A percentile compares a stretch with the other conserved stretches of the same genome.
Conservation (phyloP, 148 eudicot species). For the Rhododendron ferrugineum region DNA sequence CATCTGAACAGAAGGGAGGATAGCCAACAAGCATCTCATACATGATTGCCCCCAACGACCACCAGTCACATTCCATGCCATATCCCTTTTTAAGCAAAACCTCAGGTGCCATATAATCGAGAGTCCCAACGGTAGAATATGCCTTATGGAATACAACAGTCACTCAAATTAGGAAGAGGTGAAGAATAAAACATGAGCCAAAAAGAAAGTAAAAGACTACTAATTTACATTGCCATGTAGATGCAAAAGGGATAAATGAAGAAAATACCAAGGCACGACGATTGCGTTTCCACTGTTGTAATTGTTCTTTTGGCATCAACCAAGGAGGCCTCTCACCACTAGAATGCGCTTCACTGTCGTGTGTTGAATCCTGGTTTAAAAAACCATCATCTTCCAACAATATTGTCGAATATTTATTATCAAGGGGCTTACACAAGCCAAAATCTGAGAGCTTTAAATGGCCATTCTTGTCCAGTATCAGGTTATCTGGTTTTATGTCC, state of each 20-base stretch:
- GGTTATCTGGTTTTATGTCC: slow-evolving; percentile 78
- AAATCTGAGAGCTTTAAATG: slow-evolving; percentile 76
- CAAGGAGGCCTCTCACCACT: slow-evolving; percentile 44
- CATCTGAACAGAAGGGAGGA: slow-evolving; percentile 79
- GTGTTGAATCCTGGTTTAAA: slow-evolving; percentile 30
- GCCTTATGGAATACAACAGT: slow-evolving; percentile 35
- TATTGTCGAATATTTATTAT: slow-evolving; percentile 41
- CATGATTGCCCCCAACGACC: slow-evolving; percentile 77
- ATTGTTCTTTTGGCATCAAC: slow-evolving; percentile 63
- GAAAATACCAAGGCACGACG: slow-evolving; percentile 59
- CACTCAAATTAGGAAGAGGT: neutral
- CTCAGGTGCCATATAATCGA: slow-evolving; percentile 84
- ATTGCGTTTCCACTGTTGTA: slow-evolving; percentile 69
- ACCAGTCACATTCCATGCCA: slow-evolving; percentile 81
- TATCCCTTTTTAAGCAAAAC: slow-evolving; percentile 64
- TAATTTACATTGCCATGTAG: neutral
- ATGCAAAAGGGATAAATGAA: neutral
- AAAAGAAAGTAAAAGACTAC: neutral
- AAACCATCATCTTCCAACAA: slow-evolving; percentile 48
- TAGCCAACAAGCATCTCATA: slow-evolving; percentile 79
- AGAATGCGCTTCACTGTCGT: slow-evolving; percentile 30
- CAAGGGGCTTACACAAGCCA: slow-evolving; percentile 72
- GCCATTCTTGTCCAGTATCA: slow-evolving; percentile 66
- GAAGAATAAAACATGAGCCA: neutral
- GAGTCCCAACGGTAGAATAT: slow-evolving; percentile 74